Evolutionary conservation across 805 yeast genomes (phyloP).

Genomic region (Candida xyloterini): DNA sequence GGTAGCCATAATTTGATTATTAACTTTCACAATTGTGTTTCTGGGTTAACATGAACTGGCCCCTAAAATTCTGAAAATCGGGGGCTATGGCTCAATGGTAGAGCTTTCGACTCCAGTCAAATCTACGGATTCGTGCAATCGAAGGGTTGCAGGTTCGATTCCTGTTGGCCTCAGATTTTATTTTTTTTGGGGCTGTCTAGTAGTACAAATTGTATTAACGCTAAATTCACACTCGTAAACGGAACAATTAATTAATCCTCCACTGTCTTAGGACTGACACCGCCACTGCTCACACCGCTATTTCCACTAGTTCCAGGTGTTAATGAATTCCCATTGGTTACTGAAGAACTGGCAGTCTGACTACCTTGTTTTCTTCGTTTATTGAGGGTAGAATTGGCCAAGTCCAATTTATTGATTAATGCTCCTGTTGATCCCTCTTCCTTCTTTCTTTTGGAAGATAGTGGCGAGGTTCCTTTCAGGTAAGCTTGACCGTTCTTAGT

Average conservation of each 20-base stretch:
- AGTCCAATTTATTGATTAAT: conserved; percentile 26
- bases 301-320: conserved; percentile 7
- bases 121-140: conserved; percentile 44
- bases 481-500: background rate
- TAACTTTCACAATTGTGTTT: too few relatives aligned
- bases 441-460: conserved; percentile 5
- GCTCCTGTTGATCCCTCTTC: conserved; percentile 7
- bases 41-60: background rate
- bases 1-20: too few relatives aligned
- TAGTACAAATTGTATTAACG: background rate
- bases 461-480: conserved; percentile 3
- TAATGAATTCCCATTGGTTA: background rate
- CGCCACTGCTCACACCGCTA: conserved; percentile 15
- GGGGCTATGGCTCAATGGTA: conserved; percentile 79
- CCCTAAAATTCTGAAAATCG: conserved; percentile 13
- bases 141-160: conserved; percentile 86
- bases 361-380: conserved; percentile 31
- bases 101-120: conserved; percentile 70
- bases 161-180: conserved; percentile 70
- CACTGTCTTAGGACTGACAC: conserved; percentile 20
- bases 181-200: conserved; percentile 21
- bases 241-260: conserved; percentile 1
- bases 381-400: conserved; percentile 34
- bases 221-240: background rate
- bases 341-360: background rate